Base-by-base conservation (phyloP, 352 stramenopile species). In the Peronospora farinosa region DNA sequence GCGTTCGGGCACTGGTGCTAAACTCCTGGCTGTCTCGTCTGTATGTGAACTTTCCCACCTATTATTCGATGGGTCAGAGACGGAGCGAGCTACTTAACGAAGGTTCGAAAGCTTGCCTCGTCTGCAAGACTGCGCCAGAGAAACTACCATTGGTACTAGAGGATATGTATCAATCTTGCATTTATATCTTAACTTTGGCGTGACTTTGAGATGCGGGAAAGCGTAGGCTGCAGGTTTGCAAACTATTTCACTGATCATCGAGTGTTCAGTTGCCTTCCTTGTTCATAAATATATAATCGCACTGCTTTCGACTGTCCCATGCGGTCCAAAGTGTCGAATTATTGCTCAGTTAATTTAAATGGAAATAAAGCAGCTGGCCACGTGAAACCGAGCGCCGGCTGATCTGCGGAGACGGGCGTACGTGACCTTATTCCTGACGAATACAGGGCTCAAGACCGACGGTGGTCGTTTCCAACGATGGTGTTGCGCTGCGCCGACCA, bases 351-450 rank as follows among this genome's bases (percentile, higher is more conserved):
- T 52, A 47, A 54, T 44, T 38, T 23, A 33, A 38, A 28, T 3
- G 3, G 7, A n/a, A 21, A 21, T 21, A 3, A 55, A 61, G 61
- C 57, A 65, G 44, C 51, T 60, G 57, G 27, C 7, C 25, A 21
- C 5, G 27, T 27, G 9, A 62, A 57, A 52, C 33, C 40, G 32
- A 46, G 47, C 48, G 36, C 12, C 28, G 32, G 41, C 19, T 31
- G 46, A 47, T 51, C 40, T 28, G 5, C 30, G 49, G 38, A 60
- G 50, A 63, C 55, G 49, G 38, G 37, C 36, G 42, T 17, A 5
- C 6, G 9, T 28, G 27, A 51, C n/a, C 47, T 48, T 57, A 45
- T 53, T 51, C 40, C 21, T 35, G 9, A 7, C 16, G 45, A 25
- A 46, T 25, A 40, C 8, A 44, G 35, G 32, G 13, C 11, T 55